phyloP scores from a whole-genome alignment of 2,329 filamentous ascomycete genomes.

The Zasmidium cellare region DNA sequence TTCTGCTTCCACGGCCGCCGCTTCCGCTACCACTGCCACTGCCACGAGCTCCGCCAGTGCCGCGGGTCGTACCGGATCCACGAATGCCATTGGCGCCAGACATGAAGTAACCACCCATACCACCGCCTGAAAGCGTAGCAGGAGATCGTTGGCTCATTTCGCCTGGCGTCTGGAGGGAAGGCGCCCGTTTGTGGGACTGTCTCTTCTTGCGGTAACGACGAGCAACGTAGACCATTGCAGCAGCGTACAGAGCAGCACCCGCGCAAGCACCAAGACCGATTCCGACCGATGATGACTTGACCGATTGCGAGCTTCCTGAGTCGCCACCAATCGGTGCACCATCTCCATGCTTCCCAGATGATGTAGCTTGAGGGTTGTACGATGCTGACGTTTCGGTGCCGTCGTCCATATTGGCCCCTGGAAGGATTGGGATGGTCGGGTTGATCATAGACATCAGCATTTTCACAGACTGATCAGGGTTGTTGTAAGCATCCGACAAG shows the following conservation, averaged over 20 bases:
- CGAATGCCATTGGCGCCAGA: constrained; percentile 58
- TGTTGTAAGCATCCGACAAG: constrained; percentile 72
- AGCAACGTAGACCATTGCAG: constrained; percentile 91
- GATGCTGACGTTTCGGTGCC: constrained; percentile 40
- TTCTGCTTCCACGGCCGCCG: constrained; percentile 42
- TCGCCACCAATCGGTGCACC: constrained; percentile 54
- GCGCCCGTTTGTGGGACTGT: constrained; percentile 66
- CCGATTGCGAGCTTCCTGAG: constrained; percentile 54
- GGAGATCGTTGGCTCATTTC: constrained; percentile 42
- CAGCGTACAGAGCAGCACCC: constrained; percentile 83
- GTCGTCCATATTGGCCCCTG: constrained; percentile 46
- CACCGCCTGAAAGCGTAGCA: constrained; percentile 30
- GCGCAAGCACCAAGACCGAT: constrained; percentile 77
- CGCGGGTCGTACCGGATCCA: constrained; percentile 21
- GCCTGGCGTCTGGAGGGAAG: constrained; percentile 69
- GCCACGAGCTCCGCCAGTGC: constrained; percentile 29
- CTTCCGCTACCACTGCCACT: constrained; percentile 29
- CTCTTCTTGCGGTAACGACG: constrained; percentile 85
- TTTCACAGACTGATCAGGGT: constrained; percentile 63
- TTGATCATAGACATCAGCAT: constrained; percentile 82
- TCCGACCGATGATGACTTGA: constrained; percentile 63
- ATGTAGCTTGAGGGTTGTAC: constrained; percentile 39
- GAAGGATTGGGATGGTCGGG: constrained; percentile 70
- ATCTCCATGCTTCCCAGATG: constrained; percentile 37
- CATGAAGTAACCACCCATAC: constrained; percentile 59